These are phyloP conservation scores for Boletus rubroflammeus DNA, from an alignment of 768 basidiomycete genomes.

Conservation along the genomic window DNA sequence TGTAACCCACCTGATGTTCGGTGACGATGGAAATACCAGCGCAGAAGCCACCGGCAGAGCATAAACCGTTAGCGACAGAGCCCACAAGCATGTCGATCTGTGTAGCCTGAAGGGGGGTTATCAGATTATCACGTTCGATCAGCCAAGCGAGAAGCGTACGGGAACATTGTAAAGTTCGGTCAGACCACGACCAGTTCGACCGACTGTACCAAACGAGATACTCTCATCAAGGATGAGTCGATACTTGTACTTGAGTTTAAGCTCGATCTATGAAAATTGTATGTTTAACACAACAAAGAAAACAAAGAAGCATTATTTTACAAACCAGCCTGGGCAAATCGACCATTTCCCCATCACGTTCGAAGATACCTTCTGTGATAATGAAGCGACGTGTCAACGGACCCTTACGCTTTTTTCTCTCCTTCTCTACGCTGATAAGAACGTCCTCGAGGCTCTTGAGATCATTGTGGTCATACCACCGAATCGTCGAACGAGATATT, in stretches of 20 bases:
- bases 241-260: constrained; percentile 95
- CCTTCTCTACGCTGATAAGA: constrained; percentile 79
- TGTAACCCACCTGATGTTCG: constrained; percentile 70
- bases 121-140: neutral
- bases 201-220: constrained; percentile 90
- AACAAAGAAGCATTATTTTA: neutral
- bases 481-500: constrained; percentile 84
- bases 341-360: constrained; percentile 88
- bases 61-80: constrained; percentile 80
- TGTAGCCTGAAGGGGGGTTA: constrained; percentile 49
- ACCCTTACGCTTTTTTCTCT: constrained; percentile 75
- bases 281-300: neutral
- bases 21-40: constrained; percentile 81
- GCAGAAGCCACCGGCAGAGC: constrained; percentile 90
- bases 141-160: constrained; percentile 43
- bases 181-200: constrained; percentile 88
- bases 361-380: constrained; percentile 95
- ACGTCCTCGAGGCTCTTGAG: constrained; percentile 87
- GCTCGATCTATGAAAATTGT: constrained; percentile 65
- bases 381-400: constrained; percentile 91
- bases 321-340: constrained; percentile 89
- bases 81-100: constrained; percentile 96
- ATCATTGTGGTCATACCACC: constrained; percentile 98
- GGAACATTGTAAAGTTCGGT: constrained; percentile 95
- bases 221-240: constrained; percentile 92